These are phyloP conservation scores for Nakazawaea pomicola DNA, from an alignment of 805 yeast genomes.

Conservation along the genomic window DNA sequence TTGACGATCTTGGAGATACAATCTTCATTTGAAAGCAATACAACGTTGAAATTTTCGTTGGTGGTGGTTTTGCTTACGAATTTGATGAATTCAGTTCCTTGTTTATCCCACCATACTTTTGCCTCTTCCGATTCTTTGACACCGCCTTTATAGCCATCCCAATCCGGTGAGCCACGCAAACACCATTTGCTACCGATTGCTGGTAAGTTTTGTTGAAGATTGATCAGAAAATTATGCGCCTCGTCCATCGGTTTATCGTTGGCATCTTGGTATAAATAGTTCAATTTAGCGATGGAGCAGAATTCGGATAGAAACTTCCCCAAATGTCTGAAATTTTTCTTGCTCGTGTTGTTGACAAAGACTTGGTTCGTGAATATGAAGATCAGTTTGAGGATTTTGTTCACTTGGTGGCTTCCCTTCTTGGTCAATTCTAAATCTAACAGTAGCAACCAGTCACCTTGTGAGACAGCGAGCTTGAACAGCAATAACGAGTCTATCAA, in stretches of 20 bases:
- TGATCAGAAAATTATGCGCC: conserved; percentile 34
- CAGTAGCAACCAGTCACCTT: conserved; percentile 34
- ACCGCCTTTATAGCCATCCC: conserved; percentile 25
- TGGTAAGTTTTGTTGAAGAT: conserved; percentile 32
- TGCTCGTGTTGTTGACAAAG: conserved; percentile 14
- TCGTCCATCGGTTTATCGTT: conserved; percentile 41
- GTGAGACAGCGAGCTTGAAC: conserved; percentile 33
- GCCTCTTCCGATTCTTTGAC: conserved; percentile 27
- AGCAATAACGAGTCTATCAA: conserved; percentile 36
- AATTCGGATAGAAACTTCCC: conserved; percentile 42
- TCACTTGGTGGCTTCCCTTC: conserved; percentile 36
- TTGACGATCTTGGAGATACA: neutral
- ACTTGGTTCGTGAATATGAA: conserved; percentile 26
- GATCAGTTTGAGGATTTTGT: conserved; percentile 28
- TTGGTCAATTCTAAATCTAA: conserved; percentile 46
- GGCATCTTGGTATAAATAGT: conserved; percentile 37
- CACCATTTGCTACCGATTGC: conserved; percentile 32
- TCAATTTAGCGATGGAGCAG: conserved; percentile 40
- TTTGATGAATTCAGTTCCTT: conserved; percentile 30
- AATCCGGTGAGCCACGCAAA: conserved; percentile 34
- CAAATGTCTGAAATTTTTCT: conserved; percentile 21
- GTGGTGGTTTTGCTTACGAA: conserved; percentile 27
- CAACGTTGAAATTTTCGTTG: conserved; percentile 27
- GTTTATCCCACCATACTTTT: conserved; percentile 36
- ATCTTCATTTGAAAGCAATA: conserved; percentile 26